Conservation (phyloP, 768 basidiomycete species). For the Grammothele lineata region DNA sequence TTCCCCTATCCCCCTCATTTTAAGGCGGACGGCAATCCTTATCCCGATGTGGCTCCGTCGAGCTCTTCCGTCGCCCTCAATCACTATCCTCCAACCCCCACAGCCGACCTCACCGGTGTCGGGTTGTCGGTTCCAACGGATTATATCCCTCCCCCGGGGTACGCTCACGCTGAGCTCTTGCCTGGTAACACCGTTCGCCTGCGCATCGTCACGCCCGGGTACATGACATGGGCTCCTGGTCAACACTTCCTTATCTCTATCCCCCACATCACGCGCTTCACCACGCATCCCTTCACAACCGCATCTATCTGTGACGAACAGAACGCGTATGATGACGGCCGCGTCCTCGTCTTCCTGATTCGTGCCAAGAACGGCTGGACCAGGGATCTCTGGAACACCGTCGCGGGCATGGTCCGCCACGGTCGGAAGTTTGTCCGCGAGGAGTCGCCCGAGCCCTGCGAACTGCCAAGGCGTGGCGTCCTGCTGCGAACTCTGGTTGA, state of each 20-base stretch:
- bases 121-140: constrained; percentile 11
- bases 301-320: constrained; percentile 54
- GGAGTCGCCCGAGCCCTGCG: constrained; percentile 29
- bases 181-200: constrained; percentile 69
- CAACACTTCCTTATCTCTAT: constrained; percentile 71
- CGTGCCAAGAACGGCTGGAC: constrained; percentile 72
- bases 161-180: constrained; percentile 62
- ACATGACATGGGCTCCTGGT: constrained; percentile 68
- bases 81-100: constrained; percentile 10
- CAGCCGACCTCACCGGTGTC: background rate
- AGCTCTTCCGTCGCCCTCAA: constrained; percentile 1
- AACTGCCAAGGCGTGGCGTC: constrained; percentile 42
- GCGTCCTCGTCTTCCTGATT: constrained; percentile 60
- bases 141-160: constrained; percentile 59
- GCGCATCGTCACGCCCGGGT: constrained; percentile 53
- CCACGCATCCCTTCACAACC: constrained; percentile 72
- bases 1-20: background rate
- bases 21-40: background rate
- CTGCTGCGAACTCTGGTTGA: constrained; percentile 57
- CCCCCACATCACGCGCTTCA: constrained; percentile 56
- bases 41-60: background rate
- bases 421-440: constrained; percentile 25
- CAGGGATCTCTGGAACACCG: constrained; percentile 54
- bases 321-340: constrained; percentile 40
- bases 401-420: constrained; percentile 32